Evolutionary conservation across 495 filamentous ascomycete species (phyloP).

Genomic region (Penicillium pulvis): DNA sequence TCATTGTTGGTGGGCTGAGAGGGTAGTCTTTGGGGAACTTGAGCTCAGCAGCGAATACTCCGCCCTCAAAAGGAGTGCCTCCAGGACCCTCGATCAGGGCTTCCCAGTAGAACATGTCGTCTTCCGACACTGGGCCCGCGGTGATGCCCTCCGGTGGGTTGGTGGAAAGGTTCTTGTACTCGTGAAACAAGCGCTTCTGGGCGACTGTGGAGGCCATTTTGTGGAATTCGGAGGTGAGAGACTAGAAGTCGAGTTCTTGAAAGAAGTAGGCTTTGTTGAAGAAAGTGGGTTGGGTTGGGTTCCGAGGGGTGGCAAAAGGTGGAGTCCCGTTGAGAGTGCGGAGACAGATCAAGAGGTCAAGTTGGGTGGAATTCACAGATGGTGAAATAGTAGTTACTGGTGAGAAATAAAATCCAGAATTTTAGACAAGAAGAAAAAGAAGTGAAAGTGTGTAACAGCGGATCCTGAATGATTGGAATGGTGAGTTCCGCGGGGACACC

Average conservation of each 20-base stretch:
- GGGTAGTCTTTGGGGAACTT: slow-evolving; percentile 97
- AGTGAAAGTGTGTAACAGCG: background rate
- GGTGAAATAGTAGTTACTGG: too few relatives aligned
- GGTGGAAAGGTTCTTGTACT: slow-evolving; percentile 86
- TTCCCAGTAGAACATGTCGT: slow-evolving; percentile 97
- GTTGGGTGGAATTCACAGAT: background rate
- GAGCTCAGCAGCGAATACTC: slow-evolving; percentile 90
- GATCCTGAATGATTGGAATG: background rate
- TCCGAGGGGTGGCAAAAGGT: slow-evolving; percentile 8
- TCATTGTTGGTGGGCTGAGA: slow-evolving; percentile 90
- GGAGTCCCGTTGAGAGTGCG: background rate
- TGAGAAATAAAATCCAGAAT: background rate
- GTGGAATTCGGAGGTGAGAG: background rate
- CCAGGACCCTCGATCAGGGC: slow-evolving; percentile 93
- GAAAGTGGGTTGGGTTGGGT: slow-evolving; percentile 11
- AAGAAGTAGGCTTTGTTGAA: slow-evolving; percentile 3
- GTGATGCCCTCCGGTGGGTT: slow-evolving; percentile 93
- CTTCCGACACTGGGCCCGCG: slow-evolving; percentile 89
- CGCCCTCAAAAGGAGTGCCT: slow-evolving; percentile 93
- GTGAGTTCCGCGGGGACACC: slow-evolving; percentile 11
- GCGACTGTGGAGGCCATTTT: slow-evolving; percentile 54
- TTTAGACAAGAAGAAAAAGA: background rate
- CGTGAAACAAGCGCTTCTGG: slow-evolving; percentile 92
- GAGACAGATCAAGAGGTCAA: background rate
- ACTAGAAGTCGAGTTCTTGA: background rate